A percentile compares a stretch with the other conserved stretches of the same genome.
These are phyloP conservation scores for Blepharisma stoltei DNA, from an alignment of 73 alveolate species.

Conservation along the genomic window DNA sequence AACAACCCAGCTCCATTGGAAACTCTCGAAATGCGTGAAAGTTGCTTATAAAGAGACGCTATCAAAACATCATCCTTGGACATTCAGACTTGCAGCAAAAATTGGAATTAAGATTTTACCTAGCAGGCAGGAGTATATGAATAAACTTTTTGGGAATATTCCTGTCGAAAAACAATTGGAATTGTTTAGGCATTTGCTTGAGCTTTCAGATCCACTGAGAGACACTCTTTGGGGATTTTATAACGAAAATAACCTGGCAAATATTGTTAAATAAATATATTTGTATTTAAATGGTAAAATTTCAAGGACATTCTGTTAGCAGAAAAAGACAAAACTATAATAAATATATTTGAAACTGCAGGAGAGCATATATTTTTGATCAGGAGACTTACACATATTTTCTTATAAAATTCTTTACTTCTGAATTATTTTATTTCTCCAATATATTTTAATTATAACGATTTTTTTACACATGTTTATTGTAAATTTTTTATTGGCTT, in stretches of 20 bases:
- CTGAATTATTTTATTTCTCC: too few species aligned
- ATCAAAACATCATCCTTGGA: slow-evolving; percentile 77
- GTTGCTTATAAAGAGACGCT: slow-evolving; percentile 59
- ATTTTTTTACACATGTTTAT: too few species aligned
- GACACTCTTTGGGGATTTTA: slow-evolving; percentile 17
- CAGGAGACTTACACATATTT: too few species aligned
- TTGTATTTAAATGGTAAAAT: too few species aligned
- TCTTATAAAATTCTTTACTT: too few species aligned
- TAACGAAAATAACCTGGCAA: not conserved
- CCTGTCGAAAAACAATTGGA: not conserved
- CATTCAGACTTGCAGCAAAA: slow-evolving; percentile 58
- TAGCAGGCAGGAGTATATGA: slow-evolving; percentile 23
- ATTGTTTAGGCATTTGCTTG: not conserved
- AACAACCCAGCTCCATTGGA: slow-evolving; percentile 32
- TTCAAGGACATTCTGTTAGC: too few species aligned
- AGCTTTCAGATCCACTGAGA: slow-evolving; percentile 5
- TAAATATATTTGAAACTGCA: too few species aligned
- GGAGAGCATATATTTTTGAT: too few species aligned
- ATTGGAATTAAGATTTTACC: slow-evolving; percentile 55
- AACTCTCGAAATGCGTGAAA: slow-evolving; percentile 38
- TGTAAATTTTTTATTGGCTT: too few species aligned
- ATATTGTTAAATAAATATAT: too few species aligned
- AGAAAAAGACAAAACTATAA: too few species aligned
- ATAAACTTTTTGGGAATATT: slow-evolving; percentile 25
- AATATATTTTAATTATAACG: too few species aligned